phyloP scores from a whole-genome alignment of 2,329 filamentous ascomycete species.

The Pyrenophora tritici-repentis region DNA sequence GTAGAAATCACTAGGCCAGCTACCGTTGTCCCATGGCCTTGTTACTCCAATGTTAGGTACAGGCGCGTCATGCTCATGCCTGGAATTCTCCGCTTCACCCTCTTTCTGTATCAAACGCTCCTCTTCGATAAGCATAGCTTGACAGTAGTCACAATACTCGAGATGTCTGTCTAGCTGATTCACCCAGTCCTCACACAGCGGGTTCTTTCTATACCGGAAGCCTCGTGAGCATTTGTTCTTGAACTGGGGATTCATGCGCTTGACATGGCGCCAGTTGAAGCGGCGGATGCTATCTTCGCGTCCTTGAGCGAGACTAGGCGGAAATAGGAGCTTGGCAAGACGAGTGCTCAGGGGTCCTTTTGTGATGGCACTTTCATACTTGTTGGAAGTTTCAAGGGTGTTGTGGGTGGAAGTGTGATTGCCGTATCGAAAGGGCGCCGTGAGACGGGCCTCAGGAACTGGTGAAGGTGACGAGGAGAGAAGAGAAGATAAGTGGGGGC shows the following conservation, averaged over 20 bases:
- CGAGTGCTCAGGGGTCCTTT: not conserved
- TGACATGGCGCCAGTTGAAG: constrained; percentile 2
- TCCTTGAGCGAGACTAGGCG: not conserved
- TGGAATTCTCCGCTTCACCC: not conserved
- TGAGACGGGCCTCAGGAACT: no score
- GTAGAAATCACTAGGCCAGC: not conserved
- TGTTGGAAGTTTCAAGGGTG: no score
- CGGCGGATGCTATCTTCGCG: not conserved
- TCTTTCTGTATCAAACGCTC: not conserved
- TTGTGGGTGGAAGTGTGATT: not conserved
- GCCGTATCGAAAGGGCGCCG: not conserved
- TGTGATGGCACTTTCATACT: not conserved
- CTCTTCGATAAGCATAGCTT: not conserved
- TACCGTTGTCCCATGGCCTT: not conserved
- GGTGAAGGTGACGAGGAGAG: no score
- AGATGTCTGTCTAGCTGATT: constrained; percentile 3
- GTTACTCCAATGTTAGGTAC: not conserved
- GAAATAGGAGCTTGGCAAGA: not conserved
- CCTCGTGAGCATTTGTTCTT: not conserved
- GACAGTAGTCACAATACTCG: constrained; percentile 4
- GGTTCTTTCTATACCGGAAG: not conserved
- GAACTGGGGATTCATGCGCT: not conserved
- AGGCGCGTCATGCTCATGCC: constrained; percentile 1
- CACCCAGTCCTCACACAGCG: not conserved
- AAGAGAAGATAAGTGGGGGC: no score